Percentiles rank a stretch among this genome's conserved stretches.
Conservation (phyloP, 129 eudicot species). For the Calendula officinalis region DNA sequence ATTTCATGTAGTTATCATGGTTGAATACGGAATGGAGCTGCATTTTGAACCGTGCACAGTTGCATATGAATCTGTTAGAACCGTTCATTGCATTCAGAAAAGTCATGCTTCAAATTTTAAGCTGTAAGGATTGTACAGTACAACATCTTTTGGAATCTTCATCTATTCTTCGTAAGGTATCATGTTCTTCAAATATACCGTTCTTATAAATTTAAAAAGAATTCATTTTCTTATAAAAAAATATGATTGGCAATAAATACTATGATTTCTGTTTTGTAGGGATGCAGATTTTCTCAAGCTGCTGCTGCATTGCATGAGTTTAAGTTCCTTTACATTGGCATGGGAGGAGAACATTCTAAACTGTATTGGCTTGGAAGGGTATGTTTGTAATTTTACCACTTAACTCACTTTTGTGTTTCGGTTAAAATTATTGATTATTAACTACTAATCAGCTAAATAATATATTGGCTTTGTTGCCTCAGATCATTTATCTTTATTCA, state of each 20-base stretch:
- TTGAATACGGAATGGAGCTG: conserved; percentile 68
- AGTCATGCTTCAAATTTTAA: conserved; percentile 74
- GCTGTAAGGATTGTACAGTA: conserved; percentile 55
- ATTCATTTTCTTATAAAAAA: not conserved
- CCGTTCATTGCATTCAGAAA: conserved; percentile 93
- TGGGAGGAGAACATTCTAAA: conserved; percentile 56
- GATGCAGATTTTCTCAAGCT: conserved; percentile 82
- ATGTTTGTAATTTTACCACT: conserved; percentile 9
- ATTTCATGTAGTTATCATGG: conserved; percentile 57
- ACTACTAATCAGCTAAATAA: not conserved
- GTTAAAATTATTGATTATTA: not conserved
- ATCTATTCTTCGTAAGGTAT: conserved; percentile 89
- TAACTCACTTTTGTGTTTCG: conserved; percentile 5
- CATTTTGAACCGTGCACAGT: conserved; percentile 66
- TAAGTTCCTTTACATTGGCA: conserved; percentile 58
- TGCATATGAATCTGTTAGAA: conserved; percentile 91
- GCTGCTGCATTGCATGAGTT: conserved; percentile 92
- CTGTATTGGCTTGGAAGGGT: conserved; percentile 96
- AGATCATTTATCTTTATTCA: not conserved
- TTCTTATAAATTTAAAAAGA: not conserved
- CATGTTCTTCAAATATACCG: not conserved
- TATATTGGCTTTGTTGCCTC: not conserved
- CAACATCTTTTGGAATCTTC: conserved; percentile 91
- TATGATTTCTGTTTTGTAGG: conserved; percentile 44
- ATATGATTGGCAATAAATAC: not conserved